A percentile compares a stretch with the other conserved stretches of the same genome.
Evolutionary conservation across 2,329 filamentous ascomycete species (phyloP).

Genomic region (Didymella pinodella): DNA sequence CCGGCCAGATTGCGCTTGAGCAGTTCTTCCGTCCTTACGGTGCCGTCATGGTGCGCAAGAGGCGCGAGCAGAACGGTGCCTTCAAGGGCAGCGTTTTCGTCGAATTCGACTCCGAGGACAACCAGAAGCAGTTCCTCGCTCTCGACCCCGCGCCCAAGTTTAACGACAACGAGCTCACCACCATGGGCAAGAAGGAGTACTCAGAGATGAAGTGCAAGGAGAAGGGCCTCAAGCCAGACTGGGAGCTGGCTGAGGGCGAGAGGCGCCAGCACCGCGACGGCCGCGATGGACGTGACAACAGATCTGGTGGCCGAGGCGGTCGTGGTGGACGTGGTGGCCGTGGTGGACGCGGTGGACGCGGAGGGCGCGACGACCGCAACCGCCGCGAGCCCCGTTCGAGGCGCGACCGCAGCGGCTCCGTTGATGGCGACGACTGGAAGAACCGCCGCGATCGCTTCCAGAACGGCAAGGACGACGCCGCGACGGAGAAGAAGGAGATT

Average conservation of each 20-base stretch:
- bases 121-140: slow-evolving; percentile 79
- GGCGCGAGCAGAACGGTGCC: slow-evolving; percentile 70
- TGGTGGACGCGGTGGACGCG: slow-evolving; percentile 40
- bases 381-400: slow-evolving; percentile 32
- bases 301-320: slow-evolving; percentile 39
- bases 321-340: slow-evolving; percentile 34
- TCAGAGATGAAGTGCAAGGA: slow-evolving; percentile 61
- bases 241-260: slow-evolving; percentile 46
- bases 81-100: slow-evolving; percentile 99
- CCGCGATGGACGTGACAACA: slow-evolving; percentile 38
- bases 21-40: slow-evolving; percentile 86
- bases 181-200: slow-evolving; percentile 90
- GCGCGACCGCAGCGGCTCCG: slow-evolving; percentile 36
- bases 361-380: slow-evolving; percentile 31
- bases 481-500: slow-evolving; percentile 32
- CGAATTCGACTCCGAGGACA: slow-evolving; percentile 83
- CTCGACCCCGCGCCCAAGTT: slow-evolving; percentile 83
- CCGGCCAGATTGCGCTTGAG: slow-evolving; percentile 93
- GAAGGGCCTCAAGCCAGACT: slow-evolving; percentile 56
- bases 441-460: slow-evolving; percentile 47
- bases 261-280: slow-evolving; percentile 24
- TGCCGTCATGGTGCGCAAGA: slow-evolving; percentile 81
- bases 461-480: slow-evolving; percentile 39
- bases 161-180: slow-evolving; percentile 78
- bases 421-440: slow-evolving; percentile 40